Percentiles rank a stretch among this genome's conserved stretches.
Conservation (phyloP, 2,329 filamentous ascomycete genomes). For the Ophiocordyceps robertsii region DNA sequence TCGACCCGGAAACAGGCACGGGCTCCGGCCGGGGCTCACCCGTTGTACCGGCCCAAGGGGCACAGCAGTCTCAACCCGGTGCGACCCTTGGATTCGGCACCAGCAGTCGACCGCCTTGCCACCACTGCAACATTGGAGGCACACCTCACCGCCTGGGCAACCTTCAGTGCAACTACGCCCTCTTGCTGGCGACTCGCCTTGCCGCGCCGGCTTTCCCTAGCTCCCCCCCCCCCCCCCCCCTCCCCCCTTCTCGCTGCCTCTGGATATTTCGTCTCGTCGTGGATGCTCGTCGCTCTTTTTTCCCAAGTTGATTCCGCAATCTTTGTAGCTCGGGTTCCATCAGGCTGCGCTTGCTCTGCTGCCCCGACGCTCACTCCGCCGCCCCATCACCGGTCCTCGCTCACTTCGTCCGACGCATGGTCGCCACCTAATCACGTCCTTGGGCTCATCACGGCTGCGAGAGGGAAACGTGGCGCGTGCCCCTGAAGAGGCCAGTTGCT, state of each 20-base stretch:
- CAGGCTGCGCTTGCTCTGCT: no score
- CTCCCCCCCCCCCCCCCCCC: background rate
- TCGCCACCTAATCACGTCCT: background rate
- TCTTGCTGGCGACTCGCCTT: background rate
- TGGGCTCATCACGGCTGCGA: background rate
- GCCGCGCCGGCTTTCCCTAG: background rate
- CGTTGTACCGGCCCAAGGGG: background rate
- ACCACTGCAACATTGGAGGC: background rate
- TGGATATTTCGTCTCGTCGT: background rate
- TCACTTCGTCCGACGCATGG: background rate
- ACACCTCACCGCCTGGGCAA: background rate
- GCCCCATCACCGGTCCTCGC: background rate
- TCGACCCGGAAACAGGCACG: no score
- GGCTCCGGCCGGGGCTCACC: no score
- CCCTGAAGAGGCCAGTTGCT: background rate
- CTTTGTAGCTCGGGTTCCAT: no score
- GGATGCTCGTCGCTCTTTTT: no score
- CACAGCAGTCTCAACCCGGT: conserved; percentile 1
- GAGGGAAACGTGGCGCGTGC: background rate
- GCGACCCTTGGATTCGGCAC: background rate
- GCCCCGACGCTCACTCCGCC: background rate
- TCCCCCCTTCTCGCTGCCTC: background rate
- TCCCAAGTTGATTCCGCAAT: no score
- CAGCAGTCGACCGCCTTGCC: background rate
- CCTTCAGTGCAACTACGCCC: background rate